Evolutionary conservation across 495 filamentous ascomycete species (phyloP).

Genomic region (Niebla homalea): DNA sequence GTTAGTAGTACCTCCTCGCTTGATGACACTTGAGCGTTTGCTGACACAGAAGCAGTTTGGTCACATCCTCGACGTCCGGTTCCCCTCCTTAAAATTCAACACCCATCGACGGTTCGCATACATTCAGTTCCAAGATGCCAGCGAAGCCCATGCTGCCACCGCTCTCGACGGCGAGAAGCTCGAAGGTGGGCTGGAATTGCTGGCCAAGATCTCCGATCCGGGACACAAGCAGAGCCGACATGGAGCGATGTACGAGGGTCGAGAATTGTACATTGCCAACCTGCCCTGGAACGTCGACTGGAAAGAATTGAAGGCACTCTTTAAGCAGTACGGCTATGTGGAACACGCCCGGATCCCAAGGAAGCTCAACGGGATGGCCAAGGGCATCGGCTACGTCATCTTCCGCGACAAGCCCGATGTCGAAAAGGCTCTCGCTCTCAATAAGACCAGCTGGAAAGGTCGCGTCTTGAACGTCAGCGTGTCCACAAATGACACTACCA

Average conservation of each 20-base stretch:
- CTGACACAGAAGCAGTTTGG: slow-evolving; percentile 43
- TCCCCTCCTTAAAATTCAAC: slow-evolving; percentile 81
- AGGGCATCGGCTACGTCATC: slow-evolving; percentile 64
- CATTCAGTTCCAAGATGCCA: slow-evolving; percentile 61
- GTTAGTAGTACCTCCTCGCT: slow-evolving; percentile 21
- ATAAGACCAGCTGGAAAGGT: slow-evolving; percentile 56
- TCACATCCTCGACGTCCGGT: slow-evolving; percentile 72
- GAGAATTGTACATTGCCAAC: slow-evolving; percentile 74
- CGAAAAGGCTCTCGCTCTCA: slow-evolving; percentile 50
- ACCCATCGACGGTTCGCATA: slow-evolving; percentile 88
- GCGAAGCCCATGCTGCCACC: slow-evolving; percentile 51
- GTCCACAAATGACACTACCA: slow-evolving; percentile 35
- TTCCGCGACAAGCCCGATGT: slow-evolving; percentile 67
- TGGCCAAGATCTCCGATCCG: slow-evolving; percentile 76
- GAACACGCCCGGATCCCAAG: slow-evolving; percentile 51
- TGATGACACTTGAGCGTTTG: not conserved
- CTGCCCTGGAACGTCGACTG: slow-evolving; percentile 53
- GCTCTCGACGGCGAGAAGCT: slow-evolving; percentile 54
- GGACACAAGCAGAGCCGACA: slow-evolving; percentile 59
- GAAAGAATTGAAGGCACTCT: slow-evolving; percentile 53
- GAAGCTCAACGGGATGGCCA: slow-evolving; percentile 49
- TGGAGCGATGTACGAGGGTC: slow-evolving; percentile 69
- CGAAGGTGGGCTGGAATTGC: slow-evolving; percentile 50
- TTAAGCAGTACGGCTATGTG: slow-evolving; percentile 62
- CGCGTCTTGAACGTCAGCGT: slow-evolving; percentile 57